Conservation (phyloP, 2,329 filamentous ascomycete species). For the Botrytis pseudocinerea region DNA sequence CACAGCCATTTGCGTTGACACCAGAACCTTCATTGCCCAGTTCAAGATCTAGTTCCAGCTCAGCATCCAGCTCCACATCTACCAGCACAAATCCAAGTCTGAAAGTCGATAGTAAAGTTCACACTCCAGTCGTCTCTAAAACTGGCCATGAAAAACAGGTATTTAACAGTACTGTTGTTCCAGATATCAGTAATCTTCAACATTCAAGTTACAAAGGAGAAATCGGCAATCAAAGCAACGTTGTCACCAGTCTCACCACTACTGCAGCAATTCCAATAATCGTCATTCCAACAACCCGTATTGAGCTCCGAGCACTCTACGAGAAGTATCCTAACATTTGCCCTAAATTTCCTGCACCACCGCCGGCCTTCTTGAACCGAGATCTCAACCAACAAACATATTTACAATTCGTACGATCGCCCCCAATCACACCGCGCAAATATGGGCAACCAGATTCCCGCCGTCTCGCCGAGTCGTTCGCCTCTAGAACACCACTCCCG, state of each 20-base stretch:
- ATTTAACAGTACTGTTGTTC: background rate
- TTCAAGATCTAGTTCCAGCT: background rate
- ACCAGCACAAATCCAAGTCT: background rate
- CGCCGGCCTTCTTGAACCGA: conserved; percentile 12
- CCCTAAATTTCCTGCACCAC: background rate
- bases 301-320: conserved; percentile 10
- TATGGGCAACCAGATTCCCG: conserved; percentile 8
- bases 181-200: background rate
- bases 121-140: background rate
- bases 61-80: background rate
- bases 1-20: background rate
- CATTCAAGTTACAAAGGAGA: background rate
- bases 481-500: conserved; percentile 7
- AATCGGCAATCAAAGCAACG: background rate
- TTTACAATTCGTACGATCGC: background rate
- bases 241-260: too few relatives aligned
- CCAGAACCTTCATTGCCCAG: background rate
- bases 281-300: background rate
- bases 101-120: background rate
- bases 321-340: conserved; percentile 10
- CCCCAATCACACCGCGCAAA: conserved; percentile 1
- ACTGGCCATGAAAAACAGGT: background rate
- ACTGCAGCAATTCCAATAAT: background rate
- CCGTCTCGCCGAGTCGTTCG: conserved; percentile 12
- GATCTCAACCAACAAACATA: background rate